Evolutionary conservation across 345 rosid genomes (phyloP).

Genomic region (Euphorbia tirucalli): DNA sequence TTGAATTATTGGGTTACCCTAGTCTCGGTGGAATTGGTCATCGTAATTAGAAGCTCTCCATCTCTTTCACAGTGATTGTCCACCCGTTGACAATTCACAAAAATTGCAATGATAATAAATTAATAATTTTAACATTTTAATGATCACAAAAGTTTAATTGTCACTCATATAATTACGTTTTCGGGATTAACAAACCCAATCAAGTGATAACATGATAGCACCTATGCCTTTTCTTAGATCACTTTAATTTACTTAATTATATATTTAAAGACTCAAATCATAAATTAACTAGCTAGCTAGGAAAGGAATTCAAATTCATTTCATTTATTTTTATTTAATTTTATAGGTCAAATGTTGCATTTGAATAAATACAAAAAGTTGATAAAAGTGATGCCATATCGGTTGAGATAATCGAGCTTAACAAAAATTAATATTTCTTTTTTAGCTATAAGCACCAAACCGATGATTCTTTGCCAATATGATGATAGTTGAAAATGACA

Average conservation of each 20-base stretch:
- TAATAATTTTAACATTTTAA: slow-evolving; percentile 9
- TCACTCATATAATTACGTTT: not conserved
- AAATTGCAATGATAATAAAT: not conserved
- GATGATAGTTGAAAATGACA: no score
- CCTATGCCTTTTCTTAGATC: not conserved
- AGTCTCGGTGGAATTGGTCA: slow-evolving; percentile 2
- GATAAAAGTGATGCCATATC: no score
- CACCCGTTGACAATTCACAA: slow-evolving; percentile 18
- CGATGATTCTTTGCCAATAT: no score
- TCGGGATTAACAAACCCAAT: slow-evolving; percentile 17
- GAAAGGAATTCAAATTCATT: no score
- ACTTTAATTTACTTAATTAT: not conserved
- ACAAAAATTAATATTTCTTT: no score
- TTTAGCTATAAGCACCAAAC: no score
- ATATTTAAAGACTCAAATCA: no score
- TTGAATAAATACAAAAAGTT: no score
- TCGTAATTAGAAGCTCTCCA: slow-evolving; percentile 13
- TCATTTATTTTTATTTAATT: no score
- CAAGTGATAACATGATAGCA: slow-evolving; percentile 24
- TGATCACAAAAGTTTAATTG: slow-evolving; percentile 5
- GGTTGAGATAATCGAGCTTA: no score
- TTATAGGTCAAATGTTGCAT: no score
- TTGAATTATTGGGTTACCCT: not conserved
- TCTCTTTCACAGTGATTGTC: slow-evolving; percentile 17
- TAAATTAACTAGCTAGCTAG: no score